phyloP scores from a whole-genome alignment of 371 early-diverging fungal species.

The Apophysomyces trapeziformis region DNA sequence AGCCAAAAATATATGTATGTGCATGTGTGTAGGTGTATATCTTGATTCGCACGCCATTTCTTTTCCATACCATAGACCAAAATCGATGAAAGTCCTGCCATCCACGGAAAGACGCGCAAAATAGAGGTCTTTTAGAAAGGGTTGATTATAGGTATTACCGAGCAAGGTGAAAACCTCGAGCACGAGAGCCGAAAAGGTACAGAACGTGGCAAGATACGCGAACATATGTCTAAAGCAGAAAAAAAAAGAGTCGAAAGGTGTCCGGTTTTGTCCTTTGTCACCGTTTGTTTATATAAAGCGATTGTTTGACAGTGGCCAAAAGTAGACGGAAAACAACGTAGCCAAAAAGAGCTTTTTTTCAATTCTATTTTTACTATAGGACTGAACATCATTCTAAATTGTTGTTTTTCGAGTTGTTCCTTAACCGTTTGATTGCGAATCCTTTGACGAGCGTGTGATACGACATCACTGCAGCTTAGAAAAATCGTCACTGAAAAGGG shows the following conservation, averaged over 20 bases:
- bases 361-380: not conserved
- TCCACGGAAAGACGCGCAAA: constrained; percentile 34
- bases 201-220: constrained; percentile 43
- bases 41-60: not conserved
- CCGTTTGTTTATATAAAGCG: constrained; percentile 1
- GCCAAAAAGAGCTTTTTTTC: too few species aligned
- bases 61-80: constrained; percentile 43
- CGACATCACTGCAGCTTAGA: too few species aligned
- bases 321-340: constrained; percentile 4
- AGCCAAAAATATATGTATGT: not conserved
- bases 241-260: not conserved
- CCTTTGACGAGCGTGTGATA: constrained; percentile 4
- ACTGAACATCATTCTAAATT: not conserved
- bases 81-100: constrained; percentile 25
- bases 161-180: constrained; percentile 48
- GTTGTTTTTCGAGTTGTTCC: not conserved
- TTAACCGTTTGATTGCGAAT: not conserved
- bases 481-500: too few species aligned
- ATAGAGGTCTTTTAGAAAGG: constrained; percentile 43
- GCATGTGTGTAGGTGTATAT: not conserved
- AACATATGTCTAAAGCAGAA: constrained; percentile 12
- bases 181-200: constrained; percentile 50
- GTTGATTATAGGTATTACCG: constrained; percentile 44
- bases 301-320: constrained; percentile 7
- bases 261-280: too few species aligned